Evolutionary conservation across 768 basidiomycete genomes (phyloP), one percentile per base, ranked within the genome.

Genomic region (Dentipellis fragilis): DNA sequence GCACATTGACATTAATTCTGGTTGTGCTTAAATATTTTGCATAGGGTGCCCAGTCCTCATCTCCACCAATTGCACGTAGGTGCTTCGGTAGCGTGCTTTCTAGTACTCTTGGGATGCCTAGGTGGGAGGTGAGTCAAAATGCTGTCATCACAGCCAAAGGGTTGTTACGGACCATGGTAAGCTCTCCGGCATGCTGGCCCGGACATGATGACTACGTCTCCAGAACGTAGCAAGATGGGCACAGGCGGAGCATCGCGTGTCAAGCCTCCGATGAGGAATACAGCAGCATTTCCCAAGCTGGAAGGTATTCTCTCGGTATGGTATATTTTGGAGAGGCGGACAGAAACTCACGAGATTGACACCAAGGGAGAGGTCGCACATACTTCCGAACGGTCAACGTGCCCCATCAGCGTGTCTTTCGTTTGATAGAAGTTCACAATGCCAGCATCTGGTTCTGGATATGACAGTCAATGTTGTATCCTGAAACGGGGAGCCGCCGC

Each of bases 331-430:
- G 37, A 23, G 12, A 37, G n/a, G 7, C 17, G n/a, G 4, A 38
- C n/a, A 36, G 2, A 16, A 8, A 68, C 87, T 63, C 61, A 94
- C 93, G 93, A 96, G 51, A 99, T 84, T 0, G 93, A 96, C 5
- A 97, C 90, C 0, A 99, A 78, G 0, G 95, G 95, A 0, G 91
- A 85, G 4, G 90, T 90, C 2, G 91, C 84, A 62, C 93, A 95
- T 9, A 95, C 78, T 71, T 99, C 95, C 19, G 94, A 93, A 17
- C 90, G 87, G 68, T 99, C 95, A n/a, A 96, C 91, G 67, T 99
- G 95, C 0, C 82, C 95, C 87, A 97, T 97, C 17, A 99, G 80
- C 0, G 93, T 90, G 59, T 98, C 93, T 80, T 84, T 87, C 47
- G 77, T 78, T 68, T 93, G 89, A 66, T 96, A 97, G 65, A 93